phyloP scores from a whole-genome alignment of 192 early-diverging fungal species.

The Lobosporangium transversale region DNA sequence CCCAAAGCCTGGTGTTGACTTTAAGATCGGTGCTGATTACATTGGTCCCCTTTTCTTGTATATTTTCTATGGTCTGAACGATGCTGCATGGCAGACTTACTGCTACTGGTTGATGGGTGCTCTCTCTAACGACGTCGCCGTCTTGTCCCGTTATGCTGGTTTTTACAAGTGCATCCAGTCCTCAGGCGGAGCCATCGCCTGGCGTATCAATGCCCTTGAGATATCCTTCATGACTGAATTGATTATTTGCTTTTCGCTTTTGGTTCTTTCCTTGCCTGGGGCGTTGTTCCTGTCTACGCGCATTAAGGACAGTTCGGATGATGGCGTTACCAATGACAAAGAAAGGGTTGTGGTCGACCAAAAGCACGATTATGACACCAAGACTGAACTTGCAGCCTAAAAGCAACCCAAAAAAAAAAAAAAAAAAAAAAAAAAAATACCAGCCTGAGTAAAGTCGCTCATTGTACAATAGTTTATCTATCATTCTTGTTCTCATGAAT shows the following conservation, averaged over 20 bases:
- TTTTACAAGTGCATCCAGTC: constrained; percentile 95
- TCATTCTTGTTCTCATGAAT: too few relatives aligned
- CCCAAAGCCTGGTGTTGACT: constrained; percentile 52
- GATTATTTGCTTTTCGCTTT: constrained; percentile 51
- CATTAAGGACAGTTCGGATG: constrained; percentile 44
- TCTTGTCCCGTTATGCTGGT: constrained; percentile 78
- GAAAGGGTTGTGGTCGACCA: background rate
- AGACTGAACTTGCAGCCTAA: too few relatives aligned
- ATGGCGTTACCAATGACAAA: background rate
- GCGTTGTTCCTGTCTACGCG: constrained; percentile 25
- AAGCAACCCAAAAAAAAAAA: too few relatives aligned
- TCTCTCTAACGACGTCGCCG: constrained; percentile 81
- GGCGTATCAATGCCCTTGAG: constrained; percentile 66
- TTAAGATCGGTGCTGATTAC: constrained; percentile 55
- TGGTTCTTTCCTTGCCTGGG: constrained; percentile 51
- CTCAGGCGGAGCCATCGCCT: constrained; percentile 73
- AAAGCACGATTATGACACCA: too few relatives aligned
- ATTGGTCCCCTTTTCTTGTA: constrained; percentile 75
- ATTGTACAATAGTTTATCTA: too few relatives aligned
- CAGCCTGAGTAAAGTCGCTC: too few relatives aligned
- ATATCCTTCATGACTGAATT: constrained; percentile 47
- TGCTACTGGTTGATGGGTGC: constrained; percentile 90
- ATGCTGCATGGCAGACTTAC: constrained; percentile 82
- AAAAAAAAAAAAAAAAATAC: too few relatives aligned
- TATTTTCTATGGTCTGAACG: constrained; percentile 77